phyloP scores from a whole-genome alignment of 2,329 filamentous ascomycete genomes.

The Aureobasidium namibiae region DNA sequence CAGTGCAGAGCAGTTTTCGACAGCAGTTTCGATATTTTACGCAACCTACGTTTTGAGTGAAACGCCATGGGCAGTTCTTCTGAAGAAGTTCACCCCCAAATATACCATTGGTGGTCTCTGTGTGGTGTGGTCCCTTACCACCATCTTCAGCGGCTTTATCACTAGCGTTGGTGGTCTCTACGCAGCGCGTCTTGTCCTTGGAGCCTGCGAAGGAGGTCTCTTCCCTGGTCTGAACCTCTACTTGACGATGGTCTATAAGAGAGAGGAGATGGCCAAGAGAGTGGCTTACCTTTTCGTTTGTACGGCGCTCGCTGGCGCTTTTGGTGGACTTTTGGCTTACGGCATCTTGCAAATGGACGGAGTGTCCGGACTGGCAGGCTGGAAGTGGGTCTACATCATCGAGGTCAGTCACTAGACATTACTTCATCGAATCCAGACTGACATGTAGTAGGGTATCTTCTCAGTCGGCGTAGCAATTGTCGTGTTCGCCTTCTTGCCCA shows the following conservation, averaged over 20 bases:
- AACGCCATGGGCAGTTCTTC: conserved; percentile 37
- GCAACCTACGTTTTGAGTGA: conserved; percentile 45
- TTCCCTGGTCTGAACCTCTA: conserved; percentile 26
- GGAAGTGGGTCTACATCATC: conserved; percentile 28
- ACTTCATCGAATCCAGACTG: background rate
- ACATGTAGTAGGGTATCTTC: conserved; percentile 17
- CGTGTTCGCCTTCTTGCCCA: conserved; percentile 27
- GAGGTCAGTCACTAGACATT: conserved; percentile 13
- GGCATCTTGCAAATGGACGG: conserved; percentile 24
- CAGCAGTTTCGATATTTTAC: conserved; percentile 44
- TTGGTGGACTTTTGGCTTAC: conserved; percentile 33
- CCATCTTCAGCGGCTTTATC: conserved; percentile 41
- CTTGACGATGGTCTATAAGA: conserved; percentile 33
- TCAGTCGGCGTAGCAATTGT: conserved; percentile 20
- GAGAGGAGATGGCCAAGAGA: conserved; percentile 35
- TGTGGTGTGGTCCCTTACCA: conserved; percentile 42
- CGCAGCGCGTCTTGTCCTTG: conserved; percentile 27
- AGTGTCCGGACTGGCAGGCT: conserved; percentile 22
- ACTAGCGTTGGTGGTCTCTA: conserved; percentile 34
- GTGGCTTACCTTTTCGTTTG: conserved; percentile 35
- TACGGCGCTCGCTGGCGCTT: conserved; percentile 33
- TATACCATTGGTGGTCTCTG: conserved; percentile 33
- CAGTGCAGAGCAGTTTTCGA: conserved; percentile 36
- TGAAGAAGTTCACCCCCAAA: conserved; percentile 41
- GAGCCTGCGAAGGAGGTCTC: conserved; percentile 21